Conservation (phyloP, 2,329 filamentous ascomycete genomes). For the Dactylellina leptospora region DNA sequence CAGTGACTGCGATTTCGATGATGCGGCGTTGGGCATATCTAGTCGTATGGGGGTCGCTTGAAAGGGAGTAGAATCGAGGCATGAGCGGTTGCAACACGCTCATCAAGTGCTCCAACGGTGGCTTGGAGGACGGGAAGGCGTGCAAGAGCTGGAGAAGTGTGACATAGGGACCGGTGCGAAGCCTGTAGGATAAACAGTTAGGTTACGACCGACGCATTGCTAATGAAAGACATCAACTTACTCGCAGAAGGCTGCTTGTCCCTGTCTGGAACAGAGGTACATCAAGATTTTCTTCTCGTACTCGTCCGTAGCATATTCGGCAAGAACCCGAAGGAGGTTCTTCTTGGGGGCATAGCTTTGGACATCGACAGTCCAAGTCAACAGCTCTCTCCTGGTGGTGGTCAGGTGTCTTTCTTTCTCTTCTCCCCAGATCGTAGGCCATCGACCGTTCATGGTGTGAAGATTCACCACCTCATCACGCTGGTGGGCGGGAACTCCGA, state of each 20-base stretch:
- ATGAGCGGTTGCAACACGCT: slow-evolving; percentile 85
- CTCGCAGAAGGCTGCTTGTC: slow-evolving; percentile 91
- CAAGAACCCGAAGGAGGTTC: slow-evolving; percentile 81
- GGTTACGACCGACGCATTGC: slow-evolving; percentile 2
- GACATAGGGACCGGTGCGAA: slow-evolving; percentile 87
- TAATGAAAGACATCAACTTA: slow-evolving; percentile 58
- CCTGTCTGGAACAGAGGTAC: slow-evolving; percentile 87
- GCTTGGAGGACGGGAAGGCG: slow-evolving; percentile 90
- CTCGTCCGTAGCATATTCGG: slow-evolving; percentile 79
- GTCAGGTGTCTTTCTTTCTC: slow-evolving; percentile 84
- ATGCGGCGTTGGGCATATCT: slow-evolving; percentile 76
- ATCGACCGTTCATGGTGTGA: slow-evolving; percentile 81
- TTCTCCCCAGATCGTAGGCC: slow-evolving; percentile 98
- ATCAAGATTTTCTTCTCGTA: slow-evolving; percentile 88
- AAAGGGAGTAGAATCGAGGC: slow-evolving; percentile 98
- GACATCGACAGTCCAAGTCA: slow-evolving; percentile 94
- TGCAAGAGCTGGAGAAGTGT: slow-evolving; percentile 84
- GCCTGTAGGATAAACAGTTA: slow-evolving; percentile 49
- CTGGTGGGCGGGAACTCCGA: slow-evolving; percentile 81
- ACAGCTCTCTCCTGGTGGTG: slow-evolving; percentile 87
- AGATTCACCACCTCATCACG: slow-evolving; percentile 84
- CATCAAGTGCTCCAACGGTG: slow-evolving; percentile 82
- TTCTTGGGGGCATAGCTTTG: slow-evolving; percentile 94
- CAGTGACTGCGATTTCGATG: slow-evolving; percentile 94
- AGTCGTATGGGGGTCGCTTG: slow-evolving; percentile 89